Percentiles rank a stretch among this genome's conserved stretches.
These are phyloP conservation scores for Diaporthe nobilis DNA, from an alignment of 2,329 filamentous ascomycete genomes.

Conservation along the genomic window DNA sequence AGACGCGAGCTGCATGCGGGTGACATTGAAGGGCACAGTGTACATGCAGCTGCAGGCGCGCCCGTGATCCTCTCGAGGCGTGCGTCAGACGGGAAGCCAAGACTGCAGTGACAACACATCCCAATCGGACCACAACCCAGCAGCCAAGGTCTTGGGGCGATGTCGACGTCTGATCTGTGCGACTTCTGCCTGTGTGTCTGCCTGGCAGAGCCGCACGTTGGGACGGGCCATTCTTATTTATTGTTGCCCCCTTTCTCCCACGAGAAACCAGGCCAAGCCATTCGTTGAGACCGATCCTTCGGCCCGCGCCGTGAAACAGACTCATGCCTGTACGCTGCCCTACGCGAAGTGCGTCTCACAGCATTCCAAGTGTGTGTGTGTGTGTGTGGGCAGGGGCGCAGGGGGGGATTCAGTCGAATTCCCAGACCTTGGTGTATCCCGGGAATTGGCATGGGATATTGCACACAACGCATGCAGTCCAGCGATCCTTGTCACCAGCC, in stretches of 20 bases:
- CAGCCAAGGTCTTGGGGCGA: neutral
- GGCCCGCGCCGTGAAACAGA: constrained; percentile 22
- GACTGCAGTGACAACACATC: neutral
- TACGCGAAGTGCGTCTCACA: neutral
- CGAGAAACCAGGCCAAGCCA: neutral
- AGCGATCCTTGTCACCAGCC: neutral
- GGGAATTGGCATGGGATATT: neutral
- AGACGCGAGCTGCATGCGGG: neutral
- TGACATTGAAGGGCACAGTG: neutral
- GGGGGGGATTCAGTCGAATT: neutral
- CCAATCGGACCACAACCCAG: constrained; percentile 9
- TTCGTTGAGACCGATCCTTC: neutral
- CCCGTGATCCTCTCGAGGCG: constrained; percentile 24
- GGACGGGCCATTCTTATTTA: neutral
- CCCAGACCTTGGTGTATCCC: neutral
- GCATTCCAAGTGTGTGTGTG: neutral
- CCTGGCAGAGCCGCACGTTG: constrained; percentile 24
- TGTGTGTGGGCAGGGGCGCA: too few relatives aligned
- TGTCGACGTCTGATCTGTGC: constrained; percentile 14
- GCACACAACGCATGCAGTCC: neutral
- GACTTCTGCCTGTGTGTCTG: constrained; percentile 17
- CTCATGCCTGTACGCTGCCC: neutral
- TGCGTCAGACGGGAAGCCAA: constrained; percentile 3
- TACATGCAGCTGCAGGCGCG: constrained; percentile 6
- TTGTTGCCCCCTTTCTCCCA: neutral